Evolutionary conservation across 1,284 basidiomycete species (phyloP).

Genomic region (Fomitopsis pinicola): DNA sequence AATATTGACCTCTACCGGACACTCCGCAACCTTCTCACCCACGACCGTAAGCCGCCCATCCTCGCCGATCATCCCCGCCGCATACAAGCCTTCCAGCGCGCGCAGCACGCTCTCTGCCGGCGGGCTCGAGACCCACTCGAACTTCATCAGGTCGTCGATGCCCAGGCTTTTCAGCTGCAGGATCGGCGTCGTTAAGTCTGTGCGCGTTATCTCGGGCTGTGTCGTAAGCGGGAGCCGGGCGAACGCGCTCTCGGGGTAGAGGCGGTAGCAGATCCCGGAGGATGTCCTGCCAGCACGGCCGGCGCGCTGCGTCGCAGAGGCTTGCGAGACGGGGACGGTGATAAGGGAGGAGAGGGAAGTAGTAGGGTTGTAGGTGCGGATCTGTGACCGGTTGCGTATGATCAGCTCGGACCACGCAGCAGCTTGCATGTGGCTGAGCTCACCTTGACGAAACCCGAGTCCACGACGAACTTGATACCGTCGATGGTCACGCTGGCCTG

Average conservation of each 20-base stretch:
- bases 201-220: constrained; percentile 85
- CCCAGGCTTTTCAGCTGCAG: constrained; percentile 93
- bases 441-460: constrained; percentile 94
- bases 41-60: constrained; percentile 62
- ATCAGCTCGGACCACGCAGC: background rate
- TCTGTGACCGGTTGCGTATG: constrained; percentile 36
- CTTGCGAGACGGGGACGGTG: constrained; percentile 76
- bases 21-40: constrained; percentile 74
- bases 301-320: constrained; percentile 84
- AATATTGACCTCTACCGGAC: constrained; percentile 71
- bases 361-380: constrained; percentile 80
- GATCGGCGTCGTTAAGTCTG: constrained; percentile 84
- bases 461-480: constrained; percentile 92
- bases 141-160: constrained; percentile 92
- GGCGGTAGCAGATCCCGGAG: constrained; percentile 88
- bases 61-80: constrained; percentile 69
- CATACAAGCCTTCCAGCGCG: constrained; percentile 72
- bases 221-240: constrained; percentile 61
- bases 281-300: constrained; percentile 91
- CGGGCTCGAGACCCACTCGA: constrained; percentile 91
- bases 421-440: constrained; percentile 8
- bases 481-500: constrained; percentile 96
- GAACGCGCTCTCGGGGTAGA: constrained; percentile 73
- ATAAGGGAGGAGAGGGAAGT: constrained; percentile 80
- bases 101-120: constrained; percentile 83